Conservation (phyloP, 2,329 filamentous ascomycete species). For the Calonectria honghensis region DNA sequence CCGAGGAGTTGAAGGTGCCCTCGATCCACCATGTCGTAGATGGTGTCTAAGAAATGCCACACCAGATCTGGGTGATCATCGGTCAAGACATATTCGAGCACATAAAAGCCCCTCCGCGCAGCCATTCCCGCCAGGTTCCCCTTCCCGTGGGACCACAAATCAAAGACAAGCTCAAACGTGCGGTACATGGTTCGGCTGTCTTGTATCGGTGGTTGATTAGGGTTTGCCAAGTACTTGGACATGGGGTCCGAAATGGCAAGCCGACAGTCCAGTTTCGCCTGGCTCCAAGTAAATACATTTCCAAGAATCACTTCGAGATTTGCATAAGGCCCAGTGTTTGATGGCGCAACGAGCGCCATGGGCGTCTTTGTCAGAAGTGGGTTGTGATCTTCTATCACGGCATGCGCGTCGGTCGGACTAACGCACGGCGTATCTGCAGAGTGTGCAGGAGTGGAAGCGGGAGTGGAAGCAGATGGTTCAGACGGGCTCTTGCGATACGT, state of each 20-base stretch:
- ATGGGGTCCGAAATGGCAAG: constrained; percentile 58
- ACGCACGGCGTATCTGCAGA: constrained; percentile 41
- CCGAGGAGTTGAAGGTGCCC: constrained; percentile 59
- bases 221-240: constrained; percentile 60
- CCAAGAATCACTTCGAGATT: constrained; percentile 59
- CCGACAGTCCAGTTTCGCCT: constrained; percentile 58
- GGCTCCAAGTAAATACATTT: constrained; percentile 60
- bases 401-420: constrained; percentile 43
- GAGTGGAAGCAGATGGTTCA: constrained; percentile 49
- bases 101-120: constrained; percentile 60
- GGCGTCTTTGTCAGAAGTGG: constrained; percentile 39
- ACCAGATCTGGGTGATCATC: constrained; percentile 62
- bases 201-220: constrained; percentile 60
- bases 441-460: constrained; percentile 48
- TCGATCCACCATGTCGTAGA: constrained; percentile 62
- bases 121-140: constrained; percentile 61
- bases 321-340: constrained; percentile 53
- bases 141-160: constrained; percentile 60
- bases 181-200: constrained; percentile 64
- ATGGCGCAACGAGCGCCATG: constrained; percentile 50
- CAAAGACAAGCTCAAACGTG: constrained; percentile 62
- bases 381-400: constrained; percentile 38
- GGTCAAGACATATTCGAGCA: constrained; percentile 60
- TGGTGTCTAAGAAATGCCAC: constrained; percentile 63
- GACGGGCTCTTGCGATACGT: constrained; percentile 57